Conservation (phyloP, 2,329 filamentous ascomycete genomes). For the Xylariaceae sp. region DNA sequence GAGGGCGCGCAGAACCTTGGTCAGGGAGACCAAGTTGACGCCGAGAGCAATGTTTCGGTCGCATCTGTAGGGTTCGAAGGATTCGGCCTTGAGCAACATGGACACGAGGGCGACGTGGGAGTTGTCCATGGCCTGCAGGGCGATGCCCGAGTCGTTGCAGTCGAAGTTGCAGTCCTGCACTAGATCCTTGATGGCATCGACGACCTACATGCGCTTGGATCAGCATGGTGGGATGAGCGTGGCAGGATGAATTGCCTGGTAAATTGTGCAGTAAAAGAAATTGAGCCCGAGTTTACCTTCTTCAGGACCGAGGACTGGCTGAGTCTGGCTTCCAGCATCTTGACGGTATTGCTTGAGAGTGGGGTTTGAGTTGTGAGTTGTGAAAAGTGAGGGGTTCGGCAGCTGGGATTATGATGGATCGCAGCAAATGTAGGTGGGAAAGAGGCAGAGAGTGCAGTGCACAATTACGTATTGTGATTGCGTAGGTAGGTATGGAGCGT, state of each 20-base stretch:
- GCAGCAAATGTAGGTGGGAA: no score
- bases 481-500: no score
- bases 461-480: no score
- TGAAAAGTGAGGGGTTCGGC: background rate
- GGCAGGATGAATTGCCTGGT: background rate
- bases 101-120: conserved; percentile 98
- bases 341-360: conserved; percentile 30
- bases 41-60: conserved; percentile 98
- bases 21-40: conserved; percentile 93
- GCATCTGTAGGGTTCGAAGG: conserved; percentile 93
- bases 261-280: background rate
- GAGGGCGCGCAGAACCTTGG: conserved; percentile 92
- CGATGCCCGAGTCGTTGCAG: conserved; percentile 99
- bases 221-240: conserved; percentile 18
- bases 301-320: conserved; percentile 92
- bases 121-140: conserved; percentile 99
- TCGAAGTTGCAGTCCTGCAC: conserved; percentile 99
- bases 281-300: conserved; percentile 59
- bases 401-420: no score
- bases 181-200: conserved; percentile 98
- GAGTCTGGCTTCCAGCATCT: conserved; percentile 94
- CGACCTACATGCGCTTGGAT: conserved; percentile 59
- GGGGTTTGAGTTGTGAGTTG: background rate
- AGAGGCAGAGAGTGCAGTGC: no score
- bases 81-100: conserved; percentile 96